Evolutionary conservation across 305 asterid species (phyloP), one percentile per base, ranked within the genome.

Genomic region (Fraxinus nigra): DNA sequence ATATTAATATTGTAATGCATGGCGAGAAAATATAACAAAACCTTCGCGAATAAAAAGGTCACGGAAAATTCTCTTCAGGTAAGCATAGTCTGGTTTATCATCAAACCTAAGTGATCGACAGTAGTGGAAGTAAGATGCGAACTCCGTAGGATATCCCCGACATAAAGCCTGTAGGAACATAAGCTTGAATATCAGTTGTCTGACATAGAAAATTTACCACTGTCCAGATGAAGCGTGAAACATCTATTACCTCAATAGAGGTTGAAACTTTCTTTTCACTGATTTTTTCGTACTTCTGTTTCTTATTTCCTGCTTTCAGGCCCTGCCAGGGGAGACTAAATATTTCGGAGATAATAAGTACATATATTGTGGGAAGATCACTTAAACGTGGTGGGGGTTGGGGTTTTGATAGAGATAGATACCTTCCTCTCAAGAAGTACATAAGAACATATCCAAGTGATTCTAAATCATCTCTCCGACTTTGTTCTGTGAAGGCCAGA

Each of bases 371-470:
- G 24, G 38, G 82, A 85, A 79, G 46, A 61, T 73, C 37, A 67
- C 74, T 9, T 11, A 67, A 67, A 28, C 3, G 8, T 13, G 8
- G 35, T 11, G 38, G 1, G 35, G 37, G 73, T 48, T 46, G n/a
- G 22, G 38, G 20, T 10, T 34, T 26, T 67, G 3, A 28, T 28
- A 28, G 37, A 67, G 7, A 24, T 20, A 65, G 81, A 40, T 87
- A 95, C 98, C 98, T 95, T 86, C 98, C 98, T 82, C 95, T 89
- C 77, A 95, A 88, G 88, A 95, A 95, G 84, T 95, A 95, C 97
- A 95, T 89, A 78, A 95, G 90, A 83, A 93, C 97, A 85, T 90
- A 95, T 79, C 97, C 98, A 72, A 95, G 95, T 72, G 98, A 93
- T 86, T 95, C 98, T 81, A 95, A 87, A 88, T 93, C 98, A 90